Evolutionary conservation across 768 basidiomycete genomes (phyloP), one percentile per base, ranked within the genome.

Genomic region (Trametes cubensis): DNA sequence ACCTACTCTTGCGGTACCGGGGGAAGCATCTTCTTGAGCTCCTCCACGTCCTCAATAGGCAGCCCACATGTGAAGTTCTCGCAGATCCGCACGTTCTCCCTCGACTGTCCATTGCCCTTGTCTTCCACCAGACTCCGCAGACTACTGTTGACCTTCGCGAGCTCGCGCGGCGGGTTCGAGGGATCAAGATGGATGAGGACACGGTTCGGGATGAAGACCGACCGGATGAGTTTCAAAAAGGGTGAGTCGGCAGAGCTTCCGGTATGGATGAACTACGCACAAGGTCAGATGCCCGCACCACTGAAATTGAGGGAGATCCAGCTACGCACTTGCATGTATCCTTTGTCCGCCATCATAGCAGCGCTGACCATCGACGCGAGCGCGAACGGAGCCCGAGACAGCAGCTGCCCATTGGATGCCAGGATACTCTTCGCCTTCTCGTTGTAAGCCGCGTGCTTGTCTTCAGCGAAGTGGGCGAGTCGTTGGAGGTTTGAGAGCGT

Each of bases 401-500:
- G 60, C 2, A 71, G 46, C 52, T 71, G 70, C 11, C 64, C 64
- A 59, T 68, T 66, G 14, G 68, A 49, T 23, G 46, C 54, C 5
- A 72, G 34, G 28, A 72, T 50, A 58, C 69, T 69, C 46, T 61
- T 18, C 18, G 68, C 71, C 52, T 68, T 69, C 52, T 58, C 62
- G 18, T 44, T 51, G 58, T 70, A 72, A 28, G 57, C 64, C 13
- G 54, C 58, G 41, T 68, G 65, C 13, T 60, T 49, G 55, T 72
- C 68, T 23, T 69, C 69, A 5, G 68, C 68, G 26, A 69, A 60
- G 60, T 70, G 69, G 10, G 66, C 51, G 6, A 74, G 68, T 6
- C 70, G 69, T 28, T 69, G 60, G 20, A 74, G 63, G 59, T 74
- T 74, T n/a, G 62, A 63, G 6, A 72, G 61, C 6, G 71, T 67